Base-by-base conservation (phyloP, 495 filamentous ascomycete species). In the Aspergillus homomorphus region DNA sequence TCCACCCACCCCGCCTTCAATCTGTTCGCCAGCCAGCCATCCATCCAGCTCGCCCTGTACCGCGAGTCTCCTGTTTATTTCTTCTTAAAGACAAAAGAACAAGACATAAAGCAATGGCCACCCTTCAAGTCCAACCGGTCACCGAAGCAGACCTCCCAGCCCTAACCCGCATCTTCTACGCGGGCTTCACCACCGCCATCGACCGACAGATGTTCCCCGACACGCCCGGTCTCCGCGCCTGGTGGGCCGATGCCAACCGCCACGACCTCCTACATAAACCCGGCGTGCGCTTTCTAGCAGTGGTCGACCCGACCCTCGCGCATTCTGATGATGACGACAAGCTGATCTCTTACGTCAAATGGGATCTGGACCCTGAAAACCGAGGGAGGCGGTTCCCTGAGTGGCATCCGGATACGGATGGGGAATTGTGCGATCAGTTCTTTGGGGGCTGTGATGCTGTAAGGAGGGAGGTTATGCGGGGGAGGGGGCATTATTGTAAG, bases 321-420 rank as follows among this genome's bases (percentile, higher is more conserved):
- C 9, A 9, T 21, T 24, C 28, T 4, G 33, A 12, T 2, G 12
- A 38, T 12, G 12, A 38, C 33, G 33, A 12, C 5, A 38, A 12
- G 5, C 26, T 67, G 3, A 51, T 64, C 16, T 60, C 66, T 19
- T 65, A 62, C 26, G 66, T 58, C 15, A 68, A 68, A 58, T 68
- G 66, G 66, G 62, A 65, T 38, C 42, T 63, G 5, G 24, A 49
- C 10, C 33, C 60, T 6, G 43, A 58, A n/a, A 26, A 57, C 3
- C 56, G 61, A 3, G 66, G 59, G 4, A 3, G 14, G 14, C 53
- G 61, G n/a, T 61, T 59, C 33, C 61, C 61, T 4, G 51, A 38
- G 3, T 65, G 63, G 63, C 59, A 62, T 51, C 21, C 24, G 9
- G 62, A 65, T 0, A 50, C 60, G 19, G 55, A 62, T 30, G 20